Conservation (phyloP, 441 rosid genomes). For the Pelargonium australe region DNA sequence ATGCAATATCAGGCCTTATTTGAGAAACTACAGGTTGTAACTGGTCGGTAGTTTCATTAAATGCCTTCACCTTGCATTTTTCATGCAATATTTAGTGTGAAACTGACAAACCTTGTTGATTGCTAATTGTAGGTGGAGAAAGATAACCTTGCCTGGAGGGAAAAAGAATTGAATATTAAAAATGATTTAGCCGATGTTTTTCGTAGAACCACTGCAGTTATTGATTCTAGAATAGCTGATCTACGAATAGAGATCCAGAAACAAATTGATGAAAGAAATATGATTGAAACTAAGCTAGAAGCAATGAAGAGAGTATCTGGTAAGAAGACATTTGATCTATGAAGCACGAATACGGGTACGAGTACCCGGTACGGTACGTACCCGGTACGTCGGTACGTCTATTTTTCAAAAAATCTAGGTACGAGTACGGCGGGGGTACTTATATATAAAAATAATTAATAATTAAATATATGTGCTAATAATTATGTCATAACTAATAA, state of each 20-base stretch:
- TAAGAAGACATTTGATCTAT: slow-evolving; percentile 25
- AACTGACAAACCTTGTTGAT: slow-evolving; percentile 28
- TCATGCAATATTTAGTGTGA: slow-evolving; percentile 23
- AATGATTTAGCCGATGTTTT: slow-evolving; percentile 67
- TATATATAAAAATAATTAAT: no score
- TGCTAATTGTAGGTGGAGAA: slow-evolving; percentile 64
- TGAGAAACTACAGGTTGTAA: slow-evolving; percentile 95
- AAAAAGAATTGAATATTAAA: slow-evolving; percentile 69
- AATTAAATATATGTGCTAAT: no score
- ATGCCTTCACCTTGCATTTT: slow-evolving; percentile 28
- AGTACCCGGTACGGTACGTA: not conserved
- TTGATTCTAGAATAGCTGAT: slow-evolving; percentile 62
- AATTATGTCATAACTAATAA: no score
- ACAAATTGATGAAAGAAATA: slow-evolving; percentile 50
- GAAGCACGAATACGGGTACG: no score
- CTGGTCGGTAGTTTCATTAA: slow-evolving; percentile 52
- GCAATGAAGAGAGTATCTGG: slow-evolving; percentile 75
- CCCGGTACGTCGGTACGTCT: no score
- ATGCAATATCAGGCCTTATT: slow-evolving; percentile 55
- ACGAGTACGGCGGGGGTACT: no score
- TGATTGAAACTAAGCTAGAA: slow-evolving; percentile 57
- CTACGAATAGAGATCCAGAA: slow-evolving; percentile 59
- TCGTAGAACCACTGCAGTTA: slow-evolving; percentile 59
- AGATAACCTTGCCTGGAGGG: slow-evolving; percentile 80
- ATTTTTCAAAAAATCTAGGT: no score